Conservation (phyloP, 1,139 yeast species). For the Kodamaea anthophila region DNA sequence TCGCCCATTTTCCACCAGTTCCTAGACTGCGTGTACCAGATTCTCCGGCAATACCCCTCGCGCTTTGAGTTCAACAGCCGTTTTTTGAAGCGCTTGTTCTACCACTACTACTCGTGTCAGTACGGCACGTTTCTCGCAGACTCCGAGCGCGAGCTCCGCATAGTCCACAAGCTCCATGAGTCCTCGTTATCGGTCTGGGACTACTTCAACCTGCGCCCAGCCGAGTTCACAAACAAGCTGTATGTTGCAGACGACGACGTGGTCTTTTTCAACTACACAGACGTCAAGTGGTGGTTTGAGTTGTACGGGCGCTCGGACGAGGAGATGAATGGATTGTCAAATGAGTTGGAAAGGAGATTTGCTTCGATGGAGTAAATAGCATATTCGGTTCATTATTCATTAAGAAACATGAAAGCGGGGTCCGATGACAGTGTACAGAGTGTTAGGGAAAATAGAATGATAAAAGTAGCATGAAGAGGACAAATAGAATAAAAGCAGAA, state of each 20-base stretch:
- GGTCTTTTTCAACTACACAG: slow-evolving; percentile 59
- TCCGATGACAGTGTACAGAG: background rate
- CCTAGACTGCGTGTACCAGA: slow-evolving; percentile 80
- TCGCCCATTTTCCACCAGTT: slow-evolving; percentile 95
- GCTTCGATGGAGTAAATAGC: slow-evolving; percentile 36
- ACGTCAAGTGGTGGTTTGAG: slow-evolving; percentile 85
- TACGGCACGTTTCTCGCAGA: slow-evolving; percentile 86
- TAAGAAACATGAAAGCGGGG: background rate
- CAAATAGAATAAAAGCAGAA: too few relatives aligned
- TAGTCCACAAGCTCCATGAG: slow-evolving; percentile 27
- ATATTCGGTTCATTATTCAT: background rate
- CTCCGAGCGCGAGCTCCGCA: slow-evolving; percentile 54
- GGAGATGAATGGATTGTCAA: slow-evolving; percentile 67
- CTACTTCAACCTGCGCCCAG: slow-evolving; percentile 70
- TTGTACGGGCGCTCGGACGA: slow-evolving; percentile 69
- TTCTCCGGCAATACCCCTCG: slow-evolving; percentile 62
- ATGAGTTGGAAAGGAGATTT: slow-evolving; percentile 38
- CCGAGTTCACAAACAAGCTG: slow-evolving; percentile 58
- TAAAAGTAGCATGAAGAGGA: slow-evolving; percentile 1
- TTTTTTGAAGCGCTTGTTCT: slow-evolving; percentile 72
- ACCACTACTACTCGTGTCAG: slow-evolving; percentile 90
- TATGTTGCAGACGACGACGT: slow-evolving; percentile 42
- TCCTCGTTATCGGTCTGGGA: slow-evolving; percentile 88
- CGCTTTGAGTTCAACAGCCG: slow-evolving; percentile 85
- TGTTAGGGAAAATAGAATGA: background rate